Evolutionary conservation across 768 basidiomycete genomes (phyloP).

Genomic region (Russula virescens): DNA sequence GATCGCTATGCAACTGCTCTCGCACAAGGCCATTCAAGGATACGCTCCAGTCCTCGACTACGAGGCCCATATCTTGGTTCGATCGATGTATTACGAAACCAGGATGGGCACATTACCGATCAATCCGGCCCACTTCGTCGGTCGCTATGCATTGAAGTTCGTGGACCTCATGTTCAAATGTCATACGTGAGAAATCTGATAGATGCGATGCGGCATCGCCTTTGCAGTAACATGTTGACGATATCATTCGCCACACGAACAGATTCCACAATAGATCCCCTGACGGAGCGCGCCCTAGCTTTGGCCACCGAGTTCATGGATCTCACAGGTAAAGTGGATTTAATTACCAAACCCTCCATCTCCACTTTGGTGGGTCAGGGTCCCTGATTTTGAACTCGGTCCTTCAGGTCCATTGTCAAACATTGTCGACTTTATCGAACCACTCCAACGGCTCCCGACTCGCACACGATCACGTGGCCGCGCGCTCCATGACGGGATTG

Average conservation of each 20-base stretch:
- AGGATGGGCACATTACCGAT: slow-evolving; percentile 33
- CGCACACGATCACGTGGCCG: slow-evolving; percentile 35
- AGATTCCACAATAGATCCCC: slow-evolving; percentile 34
- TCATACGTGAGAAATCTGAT: neutral
- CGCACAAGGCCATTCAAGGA: slow-evolving; percentile 32
- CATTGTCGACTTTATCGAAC: slow-evolving; percentile 39
- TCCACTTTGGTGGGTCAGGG: neutral
- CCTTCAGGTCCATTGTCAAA: slow-evolving; percentile 39
- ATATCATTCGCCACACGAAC: slow-evolving; percentile 41
- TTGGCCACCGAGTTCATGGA: slow-evolving; percentile 43
- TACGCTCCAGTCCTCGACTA: slow-evolving; percentile 36
- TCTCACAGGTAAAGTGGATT: slow-evolving; percentile 27
- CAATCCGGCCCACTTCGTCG: slow-evolving; percentile 38
- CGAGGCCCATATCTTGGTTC: slow-evolving; percentile 38
- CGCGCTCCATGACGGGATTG: slow-evolving; percentile 35
- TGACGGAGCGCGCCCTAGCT: slow-evolving; percentile 34
- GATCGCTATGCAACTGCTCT: slow-evolving; percentile 35
- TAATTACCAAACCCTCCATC: too few relatives aligned
- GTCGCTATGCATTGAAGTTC: slow-evolving; percentile 32
- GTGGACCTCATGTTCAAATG: neutral
- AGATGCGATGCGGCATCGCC: slow-evolving; percentile 6
- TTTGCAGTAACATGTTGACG: slow-evolving; percentile 40
- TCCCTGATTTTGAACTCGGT: neutral
- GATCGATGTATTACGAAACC: slow-evolving; percentile 33
- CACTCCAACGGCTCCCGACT: slow-evolving; percentile 39